phyloP scores from a whole-genome alignment of 148 eudicot species.

The Vaccinium vitisidaea region DNA sequence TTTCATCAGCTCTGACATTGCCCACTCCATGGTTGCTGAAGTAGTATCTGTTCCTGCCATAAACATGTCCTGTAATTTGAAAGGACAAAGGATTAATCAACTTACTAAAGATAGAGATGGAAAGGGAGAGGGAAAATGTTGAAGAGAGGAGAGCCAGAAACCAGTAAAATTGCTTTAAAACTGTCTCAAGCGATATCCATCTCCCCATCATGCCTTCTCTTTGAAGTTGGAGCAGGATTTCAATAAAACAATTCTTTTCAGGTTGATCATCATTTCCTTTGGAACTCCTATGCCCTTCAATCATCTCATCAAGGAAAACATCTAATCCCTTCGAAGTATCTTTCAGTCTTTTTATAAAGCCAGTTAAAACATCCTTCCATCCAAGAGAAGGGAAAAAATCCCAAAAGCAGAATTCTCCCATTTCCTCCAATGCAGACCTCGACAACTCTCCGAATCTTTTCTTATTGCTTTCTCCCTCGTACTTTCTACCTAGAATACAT shows the following conservation, averaged over 20 bases:
- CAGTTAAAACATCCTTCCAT: slow-evolving; percentile 1
- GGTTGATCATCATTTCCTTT: background rate
- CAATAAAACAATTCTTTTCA: background rate
- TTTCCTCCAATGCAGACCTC: background rate
- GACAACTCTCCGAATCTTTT: background rate
- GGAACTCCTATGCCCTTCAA: background rate
- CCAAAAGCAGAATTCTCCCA: background rate
- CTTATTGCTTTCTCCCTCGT: background rate
- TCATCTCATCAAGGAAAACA: background rate
- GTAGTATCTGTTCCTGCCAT: slow-evolving; percentile 17
- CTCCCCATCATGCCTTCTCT: background rate
- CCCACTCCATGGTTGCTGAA: slow-evolving; percentile 20
- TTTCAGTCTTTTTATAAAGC: background rate
- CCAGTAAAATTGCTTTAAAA: background rate
- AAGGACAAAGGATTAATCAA: background rate
- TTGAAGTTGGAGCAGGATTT: background rate
- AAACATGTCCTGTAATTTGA: slow-evolving; percentile 6
- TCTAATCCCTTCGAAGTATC: background rate
- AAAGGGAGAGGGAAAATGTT: too few relatives aligned
- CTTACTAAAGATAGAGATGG: too few relatives aligned
- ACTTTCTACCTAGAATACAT: background rate
- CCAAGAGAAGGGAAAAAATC: background rate
- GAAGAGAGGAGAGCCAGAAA: background rate
- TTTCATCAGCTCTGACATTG: slow-evolving; percentile 14
- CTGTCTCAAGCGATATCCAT: background rate